Base-by-base conservation (phyloP, 495 filamentous ascomycete species). In the Talaromyces nanjingensis region DNA sequence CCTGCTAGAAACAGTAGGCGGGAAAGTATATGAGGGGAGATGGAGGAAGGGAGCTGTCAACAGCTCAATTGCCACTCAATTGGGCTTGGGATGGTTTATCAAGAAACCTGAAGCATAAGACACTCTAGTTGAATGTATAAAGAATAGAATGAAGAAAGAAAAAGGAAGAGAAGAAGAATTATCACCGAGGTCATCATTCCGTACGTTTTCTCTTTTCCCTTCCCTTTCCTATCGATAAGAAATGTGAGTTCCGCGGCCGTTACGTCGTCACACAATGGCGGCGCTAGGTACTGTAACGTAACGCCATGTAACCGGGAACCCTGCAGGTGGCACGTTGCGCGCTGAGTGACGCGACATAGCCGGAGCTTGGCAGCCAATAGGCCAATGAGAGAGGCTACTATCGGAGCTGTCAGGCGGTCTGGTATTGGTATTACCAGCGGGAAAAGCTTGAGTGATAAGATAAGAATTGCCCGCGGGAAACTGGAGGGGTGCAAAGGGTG, bases 111-210 rank as follows among this genome's bases (percentile, higher is more conserved):
- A 65, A 60, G 53, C 33, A 57, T 42, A 56, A 45, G 62, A 25
- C 65, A 16, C 37, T 42, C 0, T 42, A 6, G 64, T 63, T 62
- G 22, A 67, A 69, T 66, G 33, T 63, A 20, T 0, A 18, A 45
- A 45, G n/a, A 22, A 20, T 49, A 49, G 2, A 49, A 20, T 20
- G 45, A 76, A 77, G 77, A 69, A 73, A 61, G 69, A 72, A 67
- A 61, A 65, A 64, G 33, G 65, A 63, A 71, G 68, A 39, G 60
- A 64, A 59, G 29, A 68, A 63, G 58, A 60, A 68, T 20, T 22
- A 25, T 45, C 20, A 14, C 24, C 16, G 33, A 56, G 29, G 22
- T 59, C 56, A 55, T 55, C 27, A 22, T 59, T 22, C 27, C 22
- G n/a, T 20, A 53, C n/a, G 3, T 14, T 20, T 53, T 9, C 22